phyloP scores from a whole-genome alignment of 371 early-diverging fungal genomes.

The Coemansia linderi region DNA sequence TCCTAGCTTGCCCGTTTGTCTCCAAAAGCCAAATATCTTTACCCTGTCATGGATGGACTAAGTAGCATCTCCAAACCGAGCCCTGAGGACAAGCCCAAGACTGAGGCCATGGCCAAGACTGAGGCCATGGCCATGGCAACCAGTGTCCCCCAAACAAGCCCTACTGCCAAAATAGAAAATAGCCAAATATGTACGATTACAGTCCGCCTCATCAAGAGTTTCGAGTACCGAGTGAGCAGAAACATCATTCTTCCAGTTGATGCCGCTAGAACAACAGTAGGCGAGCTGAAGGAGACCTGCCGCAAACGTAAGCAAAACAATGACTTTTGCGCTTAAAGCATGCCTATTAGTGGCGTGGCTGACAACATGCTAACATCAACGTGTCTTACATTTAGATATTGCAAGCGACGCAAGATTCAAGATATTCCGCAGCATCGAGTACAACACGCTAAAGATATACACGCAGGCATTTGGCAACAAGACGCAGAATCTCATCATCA shows the following conservation, averaged over 20 bases:
- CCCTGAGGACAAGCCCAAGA: not conserved
- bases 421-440: constrained; percentile 62
- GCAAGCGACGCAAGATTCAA: constrained; percentile 55
- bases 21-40: too few relatives aligned
- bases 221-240: constrained; percentile 86
- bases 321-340: constrained; percentile 53
- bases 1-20: too few relatives aligned
- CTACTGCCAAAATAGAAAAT: too few relatives aligned
- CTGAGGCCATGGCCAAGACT: not conserved
- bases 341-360: constrained; percentile 30
- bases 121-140: too few relatives aligned
- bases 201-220: constrained; percentile 83
- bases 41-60: not conserved
- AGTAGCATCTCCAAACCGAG: not conserved
- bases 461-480: constrained; percentile 85
- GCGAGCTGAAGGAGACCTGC: constrained; percentile 67
- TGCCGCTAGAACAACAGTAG: constrained; percentile 67
- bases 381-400: constrained; percentile 15
- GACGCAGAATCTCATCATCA: constrained; percentile 83
- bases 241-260: constrained; percentile 79
- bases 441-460: constrained; percentile 85
- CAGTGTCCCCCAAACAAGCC: too few relatives aligned
- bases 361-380: not conserved
- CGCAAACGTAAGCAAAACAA: constrained; percentile 63
- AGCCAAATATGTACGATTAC: constrained; percentile 58